phyloP scores from a whole-genome alignment of 345 rosid genomes.

The Crucihimalaya himalaica region DNA sequence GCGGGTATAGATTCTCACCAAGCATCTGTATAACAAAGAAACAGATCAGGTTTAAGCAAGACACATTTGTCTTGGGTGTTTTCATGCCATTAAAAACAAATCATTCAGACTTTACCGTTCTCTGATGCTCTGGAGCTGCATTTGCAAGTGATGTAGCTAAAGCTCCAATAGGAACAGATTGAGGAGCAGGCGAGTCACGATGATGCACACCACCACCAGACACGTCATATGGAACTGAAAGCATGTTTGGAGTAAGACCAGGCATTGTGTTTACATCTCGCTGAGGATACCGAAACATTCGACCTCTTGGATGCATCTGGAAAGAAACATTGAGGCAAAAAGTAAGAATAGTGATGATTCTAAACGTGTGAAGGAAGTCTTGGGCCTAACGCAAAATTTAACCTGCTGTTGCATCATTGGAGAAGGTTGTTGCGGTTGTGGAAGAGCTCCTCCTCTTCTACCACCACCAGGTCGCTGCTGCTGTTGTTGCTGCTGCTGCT shows the following conservation, averaged over 20 bases:
- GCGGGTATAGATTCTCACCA: constrained; percentile 67
- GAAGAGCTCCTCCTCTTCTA: constrained; percentile 47
- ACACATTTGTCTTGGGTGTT: background rate
- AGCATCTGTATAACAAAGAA: constrained; percentile 42
- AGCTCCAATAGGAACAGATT: constrained; percentile 78
- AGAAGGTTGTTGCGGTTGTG: constrained; percentile 50
- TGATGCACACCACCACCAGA: constrained; percentile 54
- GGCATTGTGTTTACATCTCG: constrained; percentile 62
- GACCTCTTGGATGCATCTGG: constrained; percentile 82
- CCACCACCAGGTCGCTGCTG: constrained; percentile 54
- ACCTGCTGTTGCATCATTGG: constrained; percentile 90
- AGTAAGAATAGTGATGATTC: background rate
- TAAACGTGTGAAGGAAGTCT: background rate
- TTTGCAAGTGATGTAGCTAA: constrained; percentile 89
- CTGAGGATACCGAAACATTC: constrained; percentile 70
- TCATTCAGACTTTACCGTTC: constrained; percentile 57
- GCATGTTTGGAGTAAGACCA: constrained; percentile 76
- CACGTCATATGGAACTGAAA: constrained; percentile 70
- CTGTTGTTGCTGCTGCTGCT: constrained; percentile 71
- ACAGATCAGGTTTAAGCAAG: background rate
- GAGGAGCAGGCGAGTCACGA: constrained; percentile 65
- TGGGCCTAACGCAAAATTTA: constrained; percentile 1
- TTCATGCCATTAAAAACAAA: background rate
- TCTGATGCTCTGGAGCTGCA: constrained; percentile 83
- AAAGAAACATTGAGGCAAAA: background rate